These are phyloP conservation scores for Selaginella moellendorffii DNA, from an alignment of 75 land plant species.

Conservation along the genomic window DNA sequence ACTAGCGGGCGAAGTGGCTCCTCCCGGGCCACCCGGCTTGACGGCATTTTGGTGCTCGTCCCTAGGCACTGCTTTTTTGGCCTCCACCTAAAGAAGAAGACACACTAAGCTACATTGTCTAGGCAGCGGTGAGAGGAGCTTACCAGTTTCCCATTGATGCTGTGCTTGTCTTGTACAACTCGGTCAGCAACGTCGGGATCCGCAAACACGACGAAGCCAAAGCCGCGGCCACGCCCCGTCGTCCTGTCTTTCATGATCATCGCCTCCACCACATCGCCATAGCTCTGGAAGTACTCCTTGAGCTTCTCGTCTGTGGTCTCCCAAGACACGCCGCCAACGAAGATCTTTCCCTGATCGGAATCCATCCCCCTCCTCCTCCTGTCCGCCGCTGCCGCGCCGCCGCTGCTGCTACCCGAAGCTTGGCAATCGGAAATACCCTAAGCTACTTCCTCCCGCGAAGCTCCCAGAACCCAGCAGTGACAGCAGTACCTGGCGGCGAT, in stretches of 20 bases:
- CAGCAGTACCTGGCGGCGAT: neutral
- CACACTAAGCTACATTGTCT: neutral
- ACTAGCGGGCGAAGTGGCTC: constrained; percentile 19
- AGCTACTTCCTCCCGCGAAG: neutral
- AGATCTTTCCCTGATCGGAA: neutral
- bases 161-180: neutral
- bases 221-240: neutral
- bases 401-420: no score
- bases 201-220: neutral
- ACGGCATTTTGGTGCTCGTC: constrained; percentile 1
- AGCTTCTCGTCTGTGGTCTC: neutral
- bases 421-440: neutral
- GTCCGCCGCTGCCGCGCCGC: no score
- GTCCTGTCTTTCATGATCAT: neutral
- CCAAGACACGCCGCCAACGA: neutral
- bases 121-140: neutral
- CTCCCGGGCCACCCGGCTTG: neutral
- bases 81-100: constrained; percentile 3
- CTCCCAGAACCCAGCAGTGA: neutral
- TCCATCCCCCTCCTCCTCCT: no score
- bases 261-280: neutral
- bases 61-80: constrained; percentile 5
- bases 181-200: neutral
- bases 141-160: neutral
- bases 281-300: neutral